Evolutionary conservation across 1,284 basidiomycete genomes (phyloP).

Genomic region (Puccinia polysora): DNA sequence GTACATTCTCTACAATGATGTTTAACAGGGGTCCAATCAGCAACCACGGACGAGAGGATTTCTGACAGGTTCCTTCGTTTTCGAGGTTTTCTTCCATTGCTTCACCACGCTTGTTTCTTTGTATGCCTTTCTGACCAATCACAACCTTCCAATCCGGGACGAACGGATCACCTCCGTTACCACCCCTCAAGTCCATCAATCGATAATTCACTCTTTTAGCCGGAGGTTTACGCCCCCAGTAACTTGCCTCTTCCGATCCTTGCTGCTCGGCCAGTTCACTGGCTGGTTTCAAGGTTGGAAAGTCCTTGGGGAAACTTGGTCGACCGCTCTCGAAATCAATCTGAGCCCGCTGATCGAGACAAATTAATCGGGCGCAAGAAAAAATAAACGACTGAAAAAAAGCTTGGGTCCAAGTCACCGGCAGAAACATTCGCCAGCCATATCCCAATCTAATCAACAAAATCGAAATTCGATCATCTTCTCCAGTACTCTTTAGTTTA

Average conservation of each 20-base stretch:
- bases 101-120: conserved; percentile 28
- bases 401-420: conserved; percentile 79
- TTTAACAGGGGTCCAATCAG: conserved; percentile 22
- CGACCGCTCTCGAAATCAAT: conserved; percentile 66
- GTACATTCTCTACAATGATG: conserved; percentile 16
- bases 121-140: conserved; percentile 23
- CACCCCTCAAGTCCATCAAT: conserved; percentile 55
- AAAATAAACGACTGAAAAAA: conserved; percentile 73
- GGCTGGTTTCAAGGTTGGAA: conserved; percentile 59
- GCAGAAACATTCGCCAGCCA: conserved; percentile 77
- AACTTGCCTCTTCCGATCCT: conserved; percentile 58
- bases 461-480: conserved; percentile 75
- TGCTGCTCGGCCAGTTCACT: conserved; percentile 48
- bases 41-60: conserved; percentile 7
- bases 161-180: conserved; percentile 57
- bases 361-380: conserved; percentile 73
- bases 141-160: conserved; percentile 39
- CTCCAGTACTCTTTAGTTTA: conserved; percentile 61
- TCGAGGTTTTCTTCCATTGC: neutral
- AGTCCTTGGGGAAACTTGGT: conserved; percentile 75
- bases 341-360: conserved; percentile 62
- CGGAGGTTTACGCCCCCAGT: conserved; percentile 75
- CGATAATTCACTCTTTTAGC: conserved; percentile 73
- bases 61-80: neutral
- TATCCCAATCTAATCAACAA: conserved; percentile 63